These are phyloP conservation scores for Dioscorea dumetorum DNA, from an alignment of 106 monocot species.

Conservation along the genomic window DNA sequence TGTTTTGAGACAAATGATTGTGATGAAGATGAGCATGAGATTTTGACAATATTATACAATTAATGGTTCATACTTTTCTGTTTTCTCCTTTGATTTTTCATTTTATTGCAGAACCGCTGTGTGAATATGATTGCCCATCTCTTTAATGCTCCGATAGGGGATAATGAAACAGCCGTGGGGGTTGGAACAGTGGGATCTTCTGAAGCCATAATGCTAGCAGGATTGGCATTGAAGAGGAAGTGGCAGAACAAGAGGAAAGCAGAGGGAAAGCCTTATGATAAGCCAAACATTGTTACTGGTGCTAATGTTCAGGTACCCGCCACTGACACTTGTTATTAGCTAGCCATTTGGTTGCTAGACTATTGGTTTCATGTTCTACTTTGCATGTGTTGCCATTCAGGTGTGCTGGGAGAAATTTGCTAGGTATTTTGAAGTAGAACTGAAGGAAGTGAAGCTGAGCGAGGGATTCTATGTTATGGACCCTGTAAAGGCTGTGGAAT, in stretches of 20 bases:
- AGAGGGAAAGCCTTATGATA: constrained; percentile 66
- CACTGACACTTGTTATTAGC: no score
- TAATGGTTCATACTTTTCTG: no score
- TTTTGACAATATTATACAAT: no score
- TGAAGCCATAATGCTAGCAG: constrained; percentile 86
- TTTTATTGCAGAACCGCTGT: constrained; percentile 54
- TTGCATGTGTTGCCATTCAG: constrained; percentile 15
- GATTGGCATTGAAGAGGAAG: constrained; percentile 77
- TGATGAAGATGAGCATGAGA: no score
- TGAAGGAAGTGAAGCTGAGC: constrained; percentile 77
- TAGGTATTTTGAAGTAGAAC: constrained; percentile 86
- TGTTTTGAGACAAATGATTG: no score
- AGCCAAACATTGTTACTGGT: constrained; percentile 81
- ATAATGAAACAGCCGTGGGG: constrained; percentile 56
- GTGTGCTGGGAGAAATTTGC: constrained; percentile 99
- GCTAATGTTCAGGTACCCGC: constrained; percentile 71
- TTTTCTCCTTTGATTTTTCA: neutral
- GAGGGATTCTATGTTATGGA: constrained; percentile 77
- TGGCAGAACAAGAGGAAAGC: constrained; percentile 83
- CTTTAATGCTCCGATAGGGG: constrained; percentile 63
- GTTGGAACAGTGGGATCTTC: constrained; percentile 83
- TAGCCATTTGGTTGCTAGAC: no score
- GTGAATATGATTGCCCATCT: constrained; percentile 86
- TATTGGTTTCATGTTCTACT: no score
- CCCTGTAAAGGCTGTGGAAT: constrained; percentile 65